Base-by-base conservation (phyloP, 495 filamentous ascomycete species). In the Neurospora tetraspora region DNA sequence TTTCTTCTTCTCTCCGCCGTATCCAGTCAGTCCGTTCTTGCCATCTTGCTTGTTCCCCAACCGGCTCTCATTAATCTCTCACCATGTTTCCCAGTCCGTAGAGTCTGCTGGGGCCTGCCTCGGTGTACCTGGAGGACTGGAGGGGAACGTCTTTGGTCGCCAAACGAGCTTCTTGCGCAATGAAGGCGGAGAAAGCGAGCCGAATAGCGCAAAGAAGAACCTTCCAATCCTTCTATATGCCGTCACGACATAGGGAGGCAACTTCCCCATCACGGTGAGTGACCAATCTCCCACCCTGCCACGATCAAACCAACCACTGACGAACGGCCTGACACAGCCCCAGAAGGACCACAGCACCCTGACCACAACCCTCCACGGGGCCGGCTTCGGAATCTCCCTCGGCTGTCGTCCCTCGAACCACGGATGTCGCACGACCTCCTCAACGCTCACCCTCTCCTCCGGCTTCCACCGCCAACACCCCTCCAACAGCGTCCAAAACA, bases 381-480 rank as follows among this genome's bases (percentile, higher is more conserved):
- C 27, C 0, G 53, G 53, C 27, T 34, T 61, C 0, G 53, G 53
- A 9, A 61, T 34, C 53, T 34, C 12, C 12, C 27, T 61, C 1
- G 53, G 53, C 12, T 34, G 0, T 2, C 53, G 27, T 9, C 27
- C 73, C 16, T 69, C 69, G n/a, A 78, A 77, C 75, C 75, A 78
- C 39, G 27, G 10, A n/a, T 78, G 77, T 18, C 61, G 40, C 36
- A 75, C 39, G 18, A 77, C 42, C 14, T 71, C n/a, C 18, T 47
- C 69, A 4, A 70, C 12, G 5, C 43, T 68, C 2, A 70, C 65
- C 39, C 79, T 71, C 10, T 77, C 72, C 10, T 78, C 73, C 16
- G 76, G 78, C 3, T 69, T 69, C 61, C 78, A 75, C 40, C 59
- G 69, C 12, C 75, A 80, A 69, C 78, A 77, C 0, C 39, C 23